These are phyloP conservation scores for Zangia roseola DNA, from an alignment of 768 basidiomycete species.

Conservation along the genomic window DNA sequence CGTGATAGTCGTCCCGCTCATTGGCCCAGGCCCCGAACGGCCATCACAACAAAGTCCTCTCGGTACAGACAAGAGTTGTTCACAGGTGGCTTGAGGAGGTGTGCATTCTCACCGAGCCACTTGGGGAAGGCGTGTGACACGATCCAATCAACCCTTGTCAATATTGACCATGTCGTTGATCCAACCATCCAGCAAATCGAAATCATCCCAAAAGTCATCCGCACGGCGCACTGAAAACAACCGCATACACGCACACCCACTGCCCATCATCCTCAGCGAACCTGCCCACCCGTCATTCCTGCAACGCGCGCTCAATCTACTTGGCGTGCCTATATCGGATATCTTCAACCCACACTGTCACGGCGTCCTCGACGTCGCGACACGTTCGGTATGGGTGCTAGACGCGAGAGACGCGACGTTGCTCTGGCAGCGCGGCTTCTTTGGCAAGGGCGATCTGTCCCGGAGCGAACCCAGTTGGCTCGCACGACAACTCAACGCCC, in stretches of 20 bases:
- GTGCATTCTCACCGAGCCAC: constrained; percentile 82
- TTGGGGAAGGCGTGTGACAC: constrained; percentile 56
- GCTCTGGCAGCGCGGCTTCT: constrained; percentile 91
- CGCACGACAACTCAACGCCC: constrained; percentile 68
- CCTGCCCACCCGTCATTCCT: constrained; percentile 40
- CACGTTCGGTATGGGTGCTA: constrained; percentile 87
- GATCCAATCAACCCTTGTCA: not conserved
- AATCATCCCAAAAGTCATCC: constrained; percentile 46
- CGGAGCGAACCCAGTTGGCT: constrained; percentile 96
- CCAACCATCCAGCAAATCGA: constrained; percentile 39
- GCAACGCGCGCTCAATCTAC: constrained; percentile 47
- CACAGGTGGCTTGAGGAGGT: constrained; percentile 85
- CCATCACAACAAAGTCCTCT: constrained; percentile 96
- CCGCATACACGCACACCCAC: constrained; percentile 63
- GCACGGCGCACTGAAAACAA: constrained; percentile 62
- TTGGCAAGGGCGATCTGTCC: constrained; percentile 94
- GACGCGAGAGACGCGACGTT: constrained; percentile 59
- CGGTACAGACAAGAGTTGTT: constrained; percentile 87
- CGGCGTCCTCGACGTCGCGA: constrained; percentile 73
- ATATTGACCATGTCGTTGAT: constrained; percentile 49
- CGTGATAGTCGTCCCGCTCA: constrained; percentile 88
- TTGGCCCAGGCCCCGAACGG: constrained; percentile 95
- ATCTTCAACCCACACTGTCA: constrained; percentile 71
- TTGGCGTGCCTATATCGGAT: constrained; percentile 58
- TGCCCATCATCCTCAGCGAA: constrained; percentile 57